A percentile compares a stretch with the other conserved stretches of the same genome.
These are phyloP conservation scores for Trichopus zeylanicus DNA, from an alignment of 116 monocot species.

Conservation along the genomic window DNA sequence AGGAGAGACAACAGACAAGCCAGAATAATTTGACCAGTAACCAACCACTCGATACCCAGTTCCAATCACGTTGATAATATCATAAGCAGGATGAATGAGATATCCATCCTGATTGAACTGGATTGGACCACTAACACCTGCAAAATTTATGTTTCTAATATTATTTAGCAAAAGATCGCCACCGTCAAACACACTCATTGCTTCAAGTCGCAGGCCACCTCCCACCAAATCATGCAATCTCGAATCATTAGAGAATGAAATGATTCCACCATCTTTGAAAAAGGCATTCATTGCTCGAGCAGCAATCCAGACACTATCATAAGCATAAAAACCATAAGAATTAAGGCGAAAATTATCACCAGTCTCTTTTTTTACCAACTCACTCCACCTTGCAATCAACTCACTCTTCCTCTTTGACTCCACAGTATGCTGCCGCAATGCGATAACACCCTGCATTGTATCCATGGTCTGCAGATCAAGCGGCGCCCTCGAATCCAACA, in stretches of 20 bases:
- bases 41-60: slow-evolving; percentile 37
- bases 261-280: slow-evolving; percentile 31
- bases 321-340: slow-evolving; percentile 61
- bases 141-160: slow-evolving; percentile 28
- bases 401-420: slow-evolving; percentile 23
- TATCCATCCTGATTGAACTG: slow-evolving; percentile 31
- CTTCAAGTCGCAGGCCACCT: slow-evolving; percentile 36
- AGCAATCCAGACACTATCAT: slow-evolving; percentile 59
- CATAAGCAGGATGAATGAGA: slow-evolving; percentile 53
- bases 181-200: slow-evolving; percentile 41
- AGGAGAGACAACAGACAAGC: slow-evolving; percentile 41
- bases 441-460: slow-evolving; percentile 26
- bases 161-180: slow-evolving; percentile 38
- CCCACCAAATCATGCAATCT: slow-evolving; percentile 22
- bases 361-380: slow-evolving; percentile 14
- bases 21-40: slow-evolving; percentile 63
- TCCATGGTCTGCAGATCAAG: slow-evolving; percentile 9
- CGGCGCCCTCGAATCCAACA: slow-evolving; percentile 26
- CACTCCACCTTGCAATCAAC: slow-evolving; percentile 38
- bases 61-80: slow-evolving; percentile 54
- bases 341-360: slow-evolving; percentile 19
- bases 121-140: slow-evolving; percentile 44
- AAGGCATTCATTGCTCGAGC: slow-evolving; percentile 50
- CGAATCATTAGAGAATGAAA: slow-evolving; percentile 51
- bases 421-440: slow-evolving; percentile 32